These are phyloP conservation scores for Pseudophaeomoniella oleicola DNA, from an alignment of 2,329 filamentous ascomycete species.

Conservation along the genomic window DNA sequence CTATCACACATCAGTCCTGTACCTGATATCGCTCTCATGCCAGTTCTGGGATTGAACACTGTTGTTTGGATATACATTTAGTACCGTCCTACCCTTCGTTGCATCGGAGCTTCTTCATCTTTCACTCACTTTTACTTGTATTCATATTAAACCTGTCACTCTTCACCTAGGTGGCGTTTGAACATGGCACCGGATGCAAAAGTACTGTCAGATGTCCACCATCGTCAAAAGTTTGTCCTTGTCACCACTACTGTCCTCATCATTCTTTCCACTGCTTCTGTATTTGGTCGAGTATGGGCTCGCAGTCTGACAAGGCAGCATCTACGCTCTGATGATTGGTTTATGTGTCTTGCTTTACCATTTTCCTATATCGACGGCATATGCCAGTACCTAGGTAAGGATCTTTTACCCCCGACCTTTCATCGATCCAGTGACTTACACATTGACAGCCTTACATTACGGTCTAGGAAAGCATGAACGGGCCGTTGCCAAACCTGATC, in stretches of 20 bases:
- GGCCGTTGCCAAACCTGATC: neutral
- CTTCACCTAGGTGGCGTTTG: no score
- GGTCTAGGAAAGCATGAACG: neutral
- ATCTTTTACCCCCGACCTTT: no score
- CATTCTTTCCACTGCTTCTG: neutral
- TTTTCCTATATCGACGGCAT: neutral
- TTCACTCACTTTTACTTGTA: no score
- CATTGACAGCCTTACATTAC: neutral
- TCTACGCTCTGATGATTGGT: neutral
- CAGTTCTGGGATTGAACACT: no score
- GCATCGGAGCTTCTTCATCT: no score
- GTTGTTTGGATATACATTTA: no score
- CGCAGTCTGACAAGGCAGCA: neutral
- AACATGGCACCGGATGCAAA: neutral
- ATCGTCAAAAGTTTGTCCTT: neutral
- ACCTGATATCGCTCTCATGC: no score
- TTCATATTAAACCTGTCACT: no score
- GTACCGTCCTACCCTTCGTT: no score
- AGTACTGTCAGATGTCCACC: neutral
- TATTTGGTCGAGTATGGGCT: neutral
- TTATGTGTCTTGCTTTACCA: neutral
- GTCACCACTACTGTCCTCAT: neutral
- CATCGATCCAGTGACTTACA: no score
- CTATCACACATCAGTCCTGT: no score
- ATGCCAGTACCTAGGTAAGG: constrained; percentile 1